These are phyloP conservation scores for Ophiostoma populinum DNA, from an alignment of 2,329 filamentous ascomycete species.

Conservation along the genomic window DNA sequence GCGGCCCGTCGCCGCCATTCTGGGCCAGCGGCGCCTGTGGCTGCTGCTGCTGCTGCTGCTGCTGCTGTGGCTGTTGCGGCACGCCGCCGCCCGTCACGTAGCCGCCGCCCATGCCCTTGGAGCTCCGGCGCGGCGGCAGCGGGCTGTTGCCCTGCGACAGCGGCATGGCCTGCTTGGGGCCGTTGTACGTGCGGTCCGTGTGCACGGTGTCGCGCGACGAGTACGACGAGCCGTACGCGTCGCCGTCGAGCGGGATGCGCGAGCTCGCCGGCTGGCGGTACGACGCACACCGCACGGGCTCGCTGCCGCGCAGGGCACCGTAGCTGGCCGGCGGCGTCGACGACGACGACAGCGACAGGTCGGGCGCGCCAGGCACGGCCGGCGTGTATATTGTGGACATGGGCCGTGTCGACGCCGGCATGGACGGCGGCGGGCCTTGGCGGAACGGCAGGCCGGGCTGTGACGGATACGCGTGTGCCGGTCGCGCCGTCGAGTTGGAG, in stretches of 20 bases:
- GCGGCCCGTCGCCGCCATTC: not conserved
- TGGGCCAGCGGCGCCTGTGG: constrained; percentile 13
- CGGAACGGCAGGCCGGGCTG: constrained; percentile 11
- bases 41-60: too few species aligned
- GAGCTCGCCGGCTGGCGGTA: constrained; percentile 29
- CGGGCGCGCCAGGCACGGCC: constrained; percentile 15
- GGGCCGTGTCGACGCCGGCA: constrained; percentile 15
- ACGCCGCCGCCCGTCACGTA: constrained; percentile 17
- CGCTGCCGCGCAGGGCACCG: constrained; percentile 30
- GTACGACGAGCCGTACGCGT: constrained; percentile 40
- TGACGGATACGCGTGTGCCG: constrained; percentile 6
- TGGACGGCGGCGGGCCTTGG: too few species aligned
- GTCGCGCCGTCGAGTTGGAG: constrained; percentile 3
- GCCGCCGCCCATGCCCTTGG: constrained; percentile 48
- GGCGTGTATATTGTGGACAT: constrained; percentile 17
- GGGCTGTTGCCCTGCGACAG: constrained; percentile 37
- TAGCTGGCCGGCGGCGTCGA: constrained; percentile 7
- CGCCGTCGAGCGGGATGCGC: constrained; percentile 40
- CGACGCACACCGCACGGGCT: constrained; percentile 39
- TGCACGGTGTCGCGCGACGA: constrained; percentile 48
- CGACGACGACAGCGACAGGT: constrained; percentile 16
- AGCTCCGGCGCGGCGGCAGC: constrained; percentile 59
- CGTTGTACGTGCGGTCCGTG: constrained; percentile 12
- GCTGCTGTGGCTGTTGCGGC: not conserved
- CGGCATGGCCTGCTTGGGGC: constrained; percentile 31